Base-by-base conservation (phyloP, 2,329 filamentous ascomycete genomes). In the Graphilbum fragrans region DNA sequence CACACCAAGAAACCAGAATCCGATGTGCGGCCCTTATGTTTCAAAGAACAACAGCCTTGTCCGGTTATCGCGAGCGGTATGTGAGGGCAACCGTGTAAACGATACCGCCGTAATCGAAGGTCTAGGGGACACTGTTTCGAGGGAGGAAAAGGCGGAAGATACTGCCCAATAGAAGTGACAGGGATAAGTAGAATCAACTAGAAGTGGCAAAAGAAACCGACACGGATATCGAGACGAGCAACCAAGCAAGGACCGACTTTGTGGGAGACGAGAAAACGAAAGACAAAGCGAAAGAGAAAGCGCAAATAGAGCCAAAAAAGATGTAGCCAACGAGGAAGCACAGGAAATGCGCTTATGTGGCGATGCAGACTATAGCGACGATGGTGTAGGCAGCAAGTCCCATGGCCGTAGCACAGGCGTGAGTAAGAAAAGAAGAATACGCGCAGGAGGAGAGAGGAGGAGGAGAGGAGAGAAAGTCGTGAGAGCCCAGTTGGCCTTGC, bases 341-440 rank as follows among this genome's bases (percentile, higher is more conserved):
- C n/a, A 22, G 32, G 33, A 19, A 41, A 41, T n/a, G 21, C 17
- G 34, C 7, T 5, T 19, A n/a, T 5, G 7, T 12, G 17, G 31
- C 31, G 31, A 16, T 16, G 27, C 27, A 31, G 27, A 9, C 27
- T 16, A 31, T 10, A 18, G 33, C 33, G 11, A 18, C 5, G n/a
- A n/a, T 35, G 18, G 6, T 9, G n/a, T n/a, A 8, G 18, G 16
- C 18, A 18, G 33, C 33, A 18, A 10, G 17, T 11, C 11, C 8
- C 33, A 18, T 10, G 9, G 31, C 23, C 23, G 23, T 27, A 7
- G 23, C n/a, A n/a, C n/a, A n/a, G n/a, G n/a, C n/a, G n/a, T n/a
- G 14, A 29, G 14, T 33, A 35, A 35, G 20, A 19, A 19, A 6
- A 27, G 42, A 19, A 39, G 35, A 44, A 41, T 41, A n/a, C 32